phyloP scores from a whole-genome alignment of 305 asterid species.

The Lippia alba region DNA sequence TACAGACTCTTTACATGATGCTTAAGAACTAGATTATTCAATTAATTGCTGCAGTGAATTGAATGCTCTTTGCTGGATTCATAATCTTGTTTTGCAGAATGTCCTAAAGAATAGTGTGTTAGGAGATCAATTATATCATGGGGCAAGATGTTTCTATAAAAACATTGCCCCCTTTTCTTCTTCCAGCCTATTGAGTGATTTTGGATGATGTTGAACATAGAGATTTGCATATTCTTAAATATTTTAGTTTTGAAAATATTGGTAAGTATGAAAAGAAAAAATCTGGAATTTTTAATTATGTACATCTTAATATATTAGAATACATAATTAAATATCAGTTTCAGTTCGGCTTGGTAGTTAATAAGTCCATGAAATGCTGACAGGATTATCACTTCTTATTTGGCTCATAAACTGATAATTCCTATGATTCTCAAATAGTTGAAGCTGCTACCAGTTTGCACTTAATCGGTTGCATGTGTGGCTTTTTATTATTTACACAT shows the following conservation, averaged over 20 bases:
- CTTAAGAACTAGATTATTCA: constrained; percentile 2
- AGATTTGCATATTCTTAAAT: constrained; percentile 5
- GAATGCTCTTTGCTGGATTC: constrained; percentile 1
- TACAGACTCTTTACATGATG: neutral
- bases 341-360: neutral
- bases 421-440: neutral
- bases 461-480: constrained; percentile 1
- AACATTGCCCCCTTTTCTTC: neutral
- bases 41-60: neutral
- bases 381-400: constrained; percentile 1
- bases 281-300: too few relatives aligned
- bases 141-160: neutral
- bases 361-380: neutral
- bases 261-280: neutral
- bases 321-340: too few relatives aligned
- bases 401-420: constrained; percentile 1
- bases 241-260: neutral
- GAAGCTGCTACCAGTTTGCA: constrained; percentile 2
- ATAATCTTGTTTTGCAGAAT: neutral
- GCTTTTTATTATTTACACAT: neutral
- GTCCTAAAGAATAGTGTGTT: constrained; percentile 1
- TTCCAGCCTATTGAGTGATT: constrained; percentile 10
- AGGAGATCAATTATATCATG: neutral
- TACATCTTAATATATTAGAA: too few relatives aligned
- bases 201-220: neutral